Base-by-base conservation (phyloP, 768 basidiomycete species). In the Tylopilus plumbeoviolaceoides region DNA sequence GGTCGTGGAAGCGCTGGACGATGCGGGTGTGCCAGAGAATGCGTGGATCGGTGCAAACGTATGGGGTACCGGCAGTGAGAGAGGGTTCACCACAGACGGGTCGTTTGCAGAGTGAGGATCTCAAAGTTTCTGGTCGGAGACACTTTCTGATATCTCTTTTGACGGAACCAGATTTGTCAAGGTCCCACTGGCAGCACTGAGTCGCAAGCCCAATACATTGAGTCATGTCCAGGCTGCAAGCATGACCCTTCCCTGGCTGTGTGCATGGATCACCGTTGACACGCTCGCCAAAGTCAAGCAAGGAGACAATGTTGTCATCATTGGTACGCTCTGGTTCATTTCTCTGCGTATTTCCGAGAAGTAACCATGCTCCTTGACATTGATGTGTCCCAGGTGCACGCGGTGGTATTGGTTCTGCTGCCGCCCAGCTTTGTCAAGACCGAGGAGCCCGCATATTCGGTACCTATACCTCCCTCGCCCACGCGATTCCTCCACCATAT, bases 211-310 rank as follows among this genome's bases (percentile, higher is more conserved):
- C 7, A 25, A 57, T 47, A 55, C 48, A 1, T 36, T 70, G 28
- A 59, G 50, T 27, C 70, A 70, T 20, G 10, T 12, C 27, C 45
- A 60, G 35, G 70, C 69, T 6, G 69, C 61, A 14, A 72, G 69
- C 41, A 69, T 70, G 61, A 66, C 68, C 0, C 69, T 70, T 7
- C 61, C 61, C 0, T 71, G 70, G 69, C 59, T 71, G 23, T 70
- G 69, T 47, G 70, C 70, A 7, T 70, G 70, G 70, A 72, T 72
- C 58, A 70, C 69, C 1, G 67, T 70, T 12, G 55, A 72, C 10
- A 70, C 59, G 15, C 70, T 72, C 14, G 68, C 69, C 18, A 54
- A 63, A 9, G 62, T 72, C 45, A 70, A 67, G 43, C 12, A 59
- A 18, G 70, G 64, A 12, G 69, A 70, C 27, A 70, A 69, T 38